Percentiles rank a stretch among this genome's conserved stretches.
phyloP scores from a whole-genome alignment of 352 stramenopile species.

The Phytophthora citricola region DNA sequence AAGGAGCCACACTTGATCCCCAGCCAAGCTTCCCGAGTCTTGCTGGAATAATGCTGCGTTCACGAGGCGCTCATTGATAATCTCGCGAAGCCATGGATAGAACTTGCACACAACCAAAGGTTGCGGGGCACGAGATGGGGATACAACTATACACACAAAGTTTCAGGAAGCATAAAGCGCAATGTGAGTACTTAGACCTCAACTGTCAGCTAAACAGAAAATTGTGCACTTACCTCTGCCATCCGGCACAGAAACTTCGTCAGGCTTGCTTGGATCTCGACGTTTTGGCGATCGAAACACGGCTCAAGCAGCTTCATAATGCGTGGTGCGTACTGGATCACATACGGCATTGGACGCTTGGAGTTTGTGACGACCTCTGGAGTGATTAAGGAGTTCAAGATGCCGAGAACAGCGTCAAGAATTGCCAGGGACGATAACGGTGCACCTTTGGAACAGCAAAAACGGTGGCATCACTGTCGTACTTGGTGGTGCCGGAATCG shows the following conservation, averaged over 20 bases:
- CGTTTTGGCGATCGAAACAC: conserved; percentile 87
- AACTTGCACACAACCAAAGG: conserved; percentile 87
- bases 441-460: conserved; percentile 76
- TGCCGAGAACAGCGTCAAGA: conserved; percentile 85
- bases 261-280: conserved; percentile 77
- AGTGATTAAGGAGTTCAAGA: conserved; percentile 84
- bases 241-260: conserved; percentile 78
- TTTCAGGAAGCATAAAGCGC: neutral
- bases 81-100: conserved; percentile 89
- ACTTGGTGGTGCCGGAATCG: conserved; percentile 30
- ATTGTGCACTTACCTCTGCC: conserved; percentile 57
- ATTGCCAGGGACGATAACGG: conserved; percentile 88
- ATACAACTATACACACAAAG: conserved; percentile 64
- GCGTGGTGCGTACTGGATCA: conserved; percentile 86
- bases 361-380: conserved; percentile 80
- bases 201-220: neutral
- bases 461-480: conserved; percentile 78
- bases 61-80: conserved; percentile 82
- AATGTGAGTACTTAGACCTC: conserved; percentile 4
- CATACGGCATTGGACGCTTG: conserved; percentile 78
- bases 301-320: conserved; percentile 92
- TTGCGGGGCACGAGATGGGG: conserved; percentile 71
- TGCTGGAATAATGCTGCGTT: conserved; percentile 71
- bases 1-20: conserved; percentile 14
- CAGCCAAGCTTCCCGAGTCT: conserved; percentile 40